Conservation (phyloP, 148 eudicot genomes). For the Persicaria maculosa region DNA sequence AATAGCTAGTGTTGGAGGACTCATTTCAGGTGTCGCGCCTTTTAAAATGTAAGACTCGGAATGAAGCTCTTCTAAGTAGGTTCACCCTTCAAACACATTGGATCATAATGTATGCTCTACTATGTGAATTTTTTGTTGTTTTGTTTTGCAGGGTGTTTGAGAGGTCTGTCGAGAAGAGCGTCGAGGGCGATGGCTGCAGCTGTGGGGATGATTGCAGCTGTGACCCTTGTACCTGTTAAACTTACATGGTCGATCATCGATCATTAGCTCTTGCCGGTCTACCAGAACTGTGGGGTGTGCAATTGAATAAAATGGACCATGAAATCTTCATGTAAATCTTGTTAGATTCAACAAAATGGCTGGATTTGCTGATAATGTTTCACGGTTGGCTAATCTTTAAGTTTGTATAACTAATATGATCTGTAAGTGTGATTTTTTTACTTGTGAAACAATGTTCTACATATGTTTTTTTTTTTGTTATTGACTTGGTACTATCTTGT, state of each 20-base stretch:
- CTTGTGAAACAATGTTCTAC: neutral
- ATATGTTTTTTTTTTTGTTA: neutral
- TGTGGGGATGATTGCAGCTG: conserved; percentile 6
- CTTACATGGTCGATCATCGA: neutral
- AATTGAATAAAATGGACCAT: neutral
- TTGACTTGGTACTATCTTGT: too few relatives aligned
- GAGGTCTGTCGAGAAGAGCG: conserved; percentile 1
- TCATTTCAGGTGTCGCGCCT: conserved; percentile 6
- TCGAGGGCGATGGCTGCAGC: conserved; percentile 4
- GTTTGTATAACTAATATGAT: neutral
- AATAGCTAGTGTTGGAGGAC: neutral
- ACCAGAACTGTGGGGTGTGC: neutral
- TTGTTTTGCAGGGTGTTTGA: neutral
- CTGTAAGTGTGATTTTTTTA: neutral
- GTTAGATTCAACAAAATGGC: neutral
- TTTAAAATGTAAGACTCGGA: neutral
- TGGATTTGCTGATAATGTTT: conserved; percentile 6
- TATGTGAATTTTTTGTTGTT: too few relatives aligned
- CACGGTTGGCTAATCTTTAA: neutral
- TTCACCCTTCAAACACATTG: neutral
- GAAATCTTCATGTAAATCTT: neutral
- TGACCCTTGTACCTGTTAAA: neutral
- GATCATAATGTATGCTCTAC: too few relatives aligned
- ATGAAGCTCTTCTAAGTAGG: too few relatives aligned
- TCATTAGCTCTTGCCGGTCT: neutral